phyloP scores from a whole-genome alignment of 2,329 filamentous ascomycete genomes.

The Talaromyces islandicus region DNA sequence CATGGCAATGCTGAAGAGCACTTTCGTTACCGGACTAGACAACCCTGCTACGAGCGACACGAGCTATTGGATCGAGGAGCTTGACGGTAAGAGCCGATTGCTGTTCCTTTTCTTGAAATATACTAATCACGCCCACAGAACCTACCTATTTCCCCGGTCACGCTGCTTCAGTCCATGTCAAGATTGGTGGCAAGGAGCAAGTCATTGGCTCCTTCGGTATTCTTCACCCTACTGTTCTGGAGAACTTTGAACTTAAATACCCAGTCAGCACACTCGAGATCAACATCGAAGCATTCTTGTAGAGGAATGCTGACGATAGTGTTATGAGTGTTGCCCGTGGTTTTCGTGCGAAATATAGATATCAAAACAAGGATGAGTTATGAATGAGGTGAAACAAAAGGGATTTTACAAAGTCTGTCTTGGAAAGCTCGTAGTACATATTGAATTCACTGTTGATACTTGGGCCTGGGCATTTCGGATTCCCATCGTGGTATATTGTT shows the following conservation, averaged over 20 bases:
- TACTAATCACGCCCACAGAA: conserved; percentile 40
- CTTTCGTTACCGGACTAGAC: conserved; percentile 67
- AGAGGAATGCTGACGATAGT: conserved; percentile 11
- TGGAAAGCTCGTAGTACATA: neutral
- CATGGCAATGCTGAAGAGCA: conserved; percentile 82
- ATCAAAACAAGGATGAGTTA: neutral
- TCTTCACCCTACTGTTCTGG: conserved; percentile 83
- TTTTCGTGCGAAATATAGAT: neutral
- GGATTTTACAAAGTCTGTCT: neutral
- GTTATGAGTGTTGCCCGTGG: neutral
- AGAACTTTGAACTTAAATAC: conserved; percentile 89
- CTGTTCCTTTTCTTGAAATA: neutral
- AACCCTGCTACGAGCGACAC: conserved; percentile 53
- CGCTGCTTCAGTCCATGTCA: conserved; percentile 75
- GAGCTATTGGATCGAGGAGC: conserved; percentile 91
- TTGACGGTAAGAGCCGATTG: conserved; percentile 53
- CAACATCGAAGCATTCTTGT: conserved; percentile 91
- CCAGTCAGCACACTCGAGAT: conserved; percentile 92
- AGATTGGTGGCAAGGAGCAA: conserved; percentile 65
- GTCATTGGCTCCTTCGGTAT: conserved; percentile 90
- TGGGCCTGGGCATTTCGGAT: neutral
- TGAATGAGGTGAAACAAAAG: neutral
- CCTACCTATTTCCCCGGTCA: conserved; percentile 88
- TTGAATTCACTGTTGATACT: neutral
- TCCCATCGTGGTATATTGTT: neutral